Evolutionary conservation across 371 early-diverging fungal genomes (phyloP), one percentile per base, ranked within the genome.

Genomic region (Synchytrium microbalum): DNA sequence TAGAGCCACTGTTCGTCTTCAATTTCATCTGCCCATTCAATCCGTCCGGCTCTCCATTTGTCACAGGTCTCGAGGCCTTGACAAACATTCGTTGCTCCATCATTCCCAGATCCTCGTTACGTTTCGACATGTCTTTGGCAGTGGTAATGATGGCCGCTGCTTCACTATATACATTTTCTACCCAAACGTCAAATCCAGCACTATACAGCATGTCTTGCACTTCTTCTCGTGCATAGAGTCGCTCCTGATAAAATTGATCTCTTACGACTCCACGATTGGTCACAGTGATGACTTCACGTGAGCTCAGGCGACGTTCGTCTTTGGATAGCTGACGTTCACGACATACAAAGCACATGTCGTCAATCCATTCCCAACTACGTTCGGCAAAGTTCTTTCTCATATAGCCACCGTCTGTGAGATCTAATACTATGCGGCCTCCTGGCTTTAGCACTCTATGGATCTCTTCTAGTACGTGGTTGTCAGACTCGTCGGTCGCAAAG

Each of bases 351-450:
- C 77, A 80, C 10, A 60, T 59, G 59, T 86, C 86, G 60, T 84
- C 83, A 32, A 81, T 70, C 85, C 86, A 86, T 66, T 86, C 85
- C 86, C 86, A 86, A 54, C 76, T 73, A 13, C 81, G 74, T 38
- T 77, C 67, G 8, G 72, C 74, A 68, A 75, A 84, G 65, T 80
- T 76, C 13, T 71, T 59, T 24, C 83, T 71, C 75, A 81, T 73
- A 64, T 78, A 78, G 24, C 67, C 79, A 8, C 86, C 86, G 59
- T 86, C 86, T 8, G 81, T 77, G 2, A 83, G 68, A 59, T 85
- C 86, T 2, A 85, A 60, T 14, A 84, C 72, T 2, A 79, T 46
- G 2, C 69, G 30, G 26, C 84, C 85, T 23, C 78, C 79, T 0
- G 77, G 79, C 26, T 38, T 60, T 24, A 85, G 67, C 8, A 83